Evolutionary conservation across 2,329 filamentous ascomycete species (phyloP), one percentile per base, ranked within the genome.

Genomic region (Lasiodiplodia sp.): DNA sequence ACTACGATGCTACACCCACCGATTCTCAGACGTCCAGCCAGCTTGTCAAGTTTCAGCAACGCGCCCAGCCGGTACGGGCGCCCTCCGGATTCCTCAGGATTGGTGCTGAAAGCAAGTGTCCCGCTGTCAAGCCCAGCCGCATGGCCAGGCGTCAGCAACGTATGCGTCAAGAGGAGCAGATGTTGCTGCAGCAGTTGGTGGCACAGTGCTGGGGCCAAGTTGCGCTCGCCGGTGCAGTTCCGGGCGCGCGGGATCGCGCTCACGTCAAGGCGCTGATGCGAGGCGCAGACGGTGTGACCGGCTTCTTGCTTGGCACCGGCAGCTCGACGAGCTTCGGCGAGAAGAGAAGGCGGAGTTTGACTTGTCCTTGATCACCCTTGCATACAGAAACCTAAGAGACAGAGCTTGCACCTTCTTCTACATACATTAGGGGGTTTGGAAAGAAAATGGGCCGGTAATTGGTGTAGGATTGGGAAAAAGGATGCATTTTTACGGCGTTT

Each of bases 121-220:
- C 31, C 63, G 68, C 66, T 38, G 68, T 80, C 64, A 79, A 79
- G 72, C 75, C 81, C 69, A 80, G 80, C 71, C 81, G 80, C 69
- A 75, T 85, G 68, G 83, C 83, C 2, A 81, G 80, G 70, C 75
- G 82, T n/a, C 83, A 84, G 72, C 73, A 81, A 70, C 75, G 78
- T 55, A 74, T 85, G 70, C 74, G 82, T 68, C 71, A 75, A 1
- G 83, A 84, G 68, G 82, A 84, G 72, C 75, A 80, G 28, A 76
- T 79, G 66, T 76, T 83, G 71, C 78, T 84, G 72, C 73, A 80
- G 44, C 73, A 80, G 25, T 77, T 82, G 62, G 80, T 81, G 28
- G 72, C 79, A 74, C 80, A 82, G 69, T 82, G 79, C 70, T 83
- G 81, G 79, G 80, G 79, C 16, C 75, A 74, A 56, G 77, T 75